Evolutionary conservation across 495 filamentous ascomycete species (phyloP).

Genomic region (Filosporella fistucella): DNA sequence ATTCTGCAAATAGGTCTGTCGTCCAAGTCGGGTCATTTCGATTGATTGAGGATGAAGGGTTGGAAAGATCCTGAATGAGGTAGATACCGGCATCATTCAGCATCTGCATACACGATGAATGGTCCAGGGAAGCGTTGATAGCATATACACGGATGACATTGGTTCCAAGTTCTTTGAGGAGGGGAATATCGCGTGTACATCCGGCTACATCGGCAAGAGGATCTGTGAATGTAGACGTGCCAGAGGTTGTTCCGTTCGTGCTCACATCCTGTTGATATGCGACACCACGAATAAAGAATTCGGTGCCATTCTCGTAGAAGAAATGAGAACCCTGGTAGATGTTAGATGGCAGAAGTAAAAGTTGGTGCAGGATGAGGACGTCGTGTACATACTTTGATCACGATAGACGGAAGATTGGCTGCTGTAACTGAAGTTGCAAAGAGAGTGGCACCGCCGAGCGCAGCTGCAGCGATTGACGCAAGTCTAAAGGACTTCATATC

Average conservation of each 20-base stretch:
- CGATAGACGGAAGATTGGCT: slow-evolving; percentile 38
- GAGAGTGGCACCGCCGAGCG: slow-evolving; percentile 18
- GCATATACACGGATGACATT: slow-evolving; percentile 94
- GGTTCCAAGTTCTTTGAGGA: slow-evolving; percentile 68
- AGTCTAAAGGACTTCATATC: slow-evolving; percentile 23
- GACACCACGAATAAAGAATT: slow-evolving; percentile 87
- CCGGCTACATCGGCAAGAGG: slow-evolving; percentile 65
- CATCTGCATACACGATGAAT: slow-evolving; percentile 79
- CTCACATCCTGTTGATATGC: slow-evolving; percentile 72
- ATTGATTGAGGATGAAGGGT: slow-evolving; percentile 79
- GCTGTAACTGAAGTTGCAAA: slow-evolving; percentile 29
- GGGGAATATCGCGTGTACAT: slow-evolving; percentile 82
- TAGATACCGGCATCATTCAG: slow-evolving; percentile 89
- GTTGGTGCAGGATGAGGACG: neutral
- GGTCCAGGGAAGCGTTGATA: slow-evolving; percentile 74
- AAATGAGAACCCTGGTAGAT: slow-evolving; percentile 61
- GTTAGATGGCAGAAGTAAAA: neutral
- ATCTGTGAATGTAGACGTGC: slow-evolving; percentile 43
- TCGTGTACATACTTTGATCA: slow-evolving; percentile 34
- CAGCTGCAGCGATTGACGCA: slow-evolving; percentile 23
- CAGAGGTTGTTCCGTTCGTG: slow-evolving; percentile 30
- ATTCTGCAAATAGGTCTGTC: slow-evolving; percentile 66
- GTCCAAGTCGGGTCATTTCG: slow-evolving; percentile 74
- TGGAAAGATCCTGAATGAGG: slow-evolving; percentile 81
- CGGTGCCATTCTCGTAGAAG: slow-evolving; percentile 59